Base-by-base conservation (phyloP, 164 flowering plant genomes). In the Pachysandra terminalis region DNA sequence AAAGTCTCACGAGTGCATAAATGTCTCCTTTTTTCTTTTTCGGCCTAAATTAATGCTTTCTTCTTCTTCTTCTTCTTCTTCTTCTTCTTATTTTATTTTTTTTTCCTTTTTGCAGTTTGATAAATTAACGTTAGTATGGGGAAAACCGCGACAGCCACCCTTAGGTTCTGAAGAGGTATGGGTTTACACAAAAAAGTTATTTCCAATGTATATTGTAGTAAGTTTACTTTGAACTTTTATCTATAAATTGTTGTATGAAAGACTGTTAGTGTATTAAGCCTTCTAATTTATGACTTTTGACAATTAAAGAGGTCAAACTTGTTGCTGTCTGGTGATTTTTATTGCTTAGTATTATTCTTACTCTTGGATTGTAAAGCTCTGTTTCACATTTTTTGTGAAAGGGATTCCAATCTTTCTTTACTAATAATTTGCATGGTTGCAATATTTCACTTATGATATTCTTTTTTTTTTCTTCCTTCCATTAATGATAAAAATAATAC, bases 81-180 rank as follows among this genome's bases (percentile, higher is more conserved):
- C n/a, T n/a, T n/a, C n/a, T n/a, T n/a, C n/a, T n/a, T n/a, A n/a
- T n/a, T n/a, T n/a, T n/a, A n/a, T n/a, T 14, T 17, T 23, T 48
- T 59, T 61, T n/a, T 9, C 58, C 40, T 71, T 71, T 69, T 83
- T 66, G 78, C 99, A 96, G 99, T 77, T 90, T 78, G 95, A 93
- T 71, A 86, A 85, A 73, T 58, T 86, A 32, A 82, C 90, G 24
- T n/a, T n/a, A n/a, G 95, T 93, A 21, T 93, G 99, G 99, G 99
- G 98, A 73, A 87, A 93, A 70, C 95, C 97, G 71, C 87, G 99
- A 22, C 97, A 88, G 59, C 79, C 90, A 51, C 95, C 96, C 59
- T 71, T 96, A 72, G 87, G 90, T 1, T 60, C 53, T 73, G 89
- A 86, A 74, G 98, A 93, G 97, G 99, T 93, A 82, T 61, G 74